phyloP scores from a whole-genome alignment of 805 yeast genomes.

The Yarrowia porcina region DNA sequence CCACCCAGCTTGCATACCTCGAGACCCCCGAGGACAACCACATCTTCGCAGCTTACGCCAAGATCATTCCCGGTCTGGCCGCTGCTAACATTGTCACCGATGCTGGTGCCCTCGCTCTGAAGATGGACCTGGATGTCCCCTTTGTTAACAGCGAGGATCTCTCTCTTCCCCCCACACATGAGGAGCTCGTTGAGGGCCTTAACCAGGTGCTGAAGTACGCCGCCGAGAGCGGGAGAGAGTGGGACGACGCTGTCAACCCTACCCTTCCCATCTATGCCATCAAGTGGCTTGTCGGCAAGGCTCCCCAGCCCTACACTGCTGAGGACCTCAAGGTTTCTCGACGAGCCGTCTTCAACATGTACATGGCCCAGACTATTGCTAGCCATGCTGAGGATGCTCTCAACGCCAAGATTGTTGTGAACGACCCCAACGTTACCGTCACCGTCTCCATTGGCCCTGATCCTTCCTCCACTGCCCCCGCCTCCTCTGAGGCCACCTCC shows the following conservation, averaged over 20 bases:
- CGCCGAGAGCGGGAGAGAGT: not conserved
- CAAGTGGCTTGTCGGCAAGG: not conserved
- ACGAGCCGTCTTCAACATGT: not conserved
- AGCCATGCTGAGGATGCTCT: not conserved
- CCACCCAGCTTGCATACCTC: not conserved
- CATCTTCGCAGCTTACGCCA: not conserved
- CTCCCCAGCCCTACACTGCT: not conserved
- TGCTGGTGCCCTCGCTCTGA: not conserved
- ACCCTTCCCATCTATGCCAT: not conserved
- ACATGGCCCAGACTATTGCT: slow-evolving; percentile 2
- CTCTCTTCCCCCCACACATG: not conserved
- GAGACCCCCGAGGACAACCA: not conserved
- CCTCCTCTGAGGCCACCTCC: not conserved
- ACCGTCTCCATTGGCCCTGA: not conserved
- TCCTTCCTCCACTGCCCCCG: not conserved
- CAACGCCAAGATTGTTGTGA: not conserved
- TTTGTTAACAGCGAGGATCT: not conserved
- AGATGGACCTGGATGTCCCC: not conserved
- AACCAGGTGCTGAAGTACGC: not conserved
- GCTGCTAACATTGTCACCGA: not conserved
- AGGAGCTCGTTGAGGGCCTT: not conserved
- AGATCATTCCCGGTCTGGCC: not conserved
- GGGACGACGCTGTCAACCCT: not conserved
- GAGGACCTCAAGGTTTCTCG: not conserved
- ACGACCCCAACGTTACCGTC: not conserved